Percentiles rank a stretch among this genome's conserved stretches.
phyloP scores from a whole-genome alignment of 2,329 filamentous ascomycete genomes.

The Penicillium paneum region DNA sequence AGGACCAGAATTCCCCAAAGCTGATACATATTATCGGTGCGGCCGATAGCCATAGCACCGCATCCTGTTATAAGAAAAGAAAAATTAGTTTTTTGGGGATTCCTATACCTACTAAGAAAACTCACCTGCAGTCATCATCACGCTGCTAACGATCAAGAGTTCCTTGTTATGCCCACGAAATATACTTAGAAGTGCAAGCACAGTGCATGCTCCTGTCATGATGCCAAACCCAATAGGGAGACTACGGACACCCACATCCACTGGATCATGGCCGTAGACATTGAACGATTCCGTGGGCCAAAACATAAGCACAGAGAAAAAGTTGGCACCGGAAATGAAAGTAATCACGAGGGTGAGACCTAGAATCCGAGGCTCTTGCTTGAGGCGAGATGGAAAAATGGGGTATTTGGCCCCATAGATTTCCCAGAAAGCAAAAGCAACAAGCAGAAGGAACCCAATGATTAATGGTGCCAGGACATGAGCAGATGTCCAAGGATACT shows the following conservation, averaged over 20 bases:
- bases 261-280: constrained; percentile 62
- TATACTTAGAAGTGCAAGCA: constrained; percentile 56
- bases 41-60: constrained; percentile 53
- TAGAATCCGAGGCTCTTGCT: constrained; percentile 51
- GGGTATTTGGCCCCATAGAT: constrained; percentile 46
- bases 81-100: not conserved
- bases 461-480: constrained; percentile 48
- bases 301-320: constrained; percentile 55
- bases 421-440: constrained; percentile 49
- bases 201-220: constrained; percentile 58
- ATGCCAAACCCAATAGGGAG: constrained; percentile 64
- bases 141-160: constrained; percentile 58
- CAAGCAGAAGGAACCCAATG: constrained; percentile 43
- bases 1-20: constrained; percentile 59
- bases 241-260: constrained; percentile 62
- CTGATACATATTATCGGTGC: constrained; percentile 51
- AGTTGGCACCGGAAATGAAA: constrained; percentile 59
- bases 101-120: not conserved
- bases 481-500: constrained; percentile 46
- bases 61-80: constrained; percentile 39
- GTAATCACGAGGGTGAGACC: constrained; percentile 56
- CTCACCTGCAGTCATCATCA: constrained; percentile 62
- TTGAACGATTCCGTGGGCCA: constrained; percentile 65
- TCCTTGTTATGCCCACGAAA: constrained; percentile 58
- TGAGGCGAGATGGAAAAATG: constrained; percentile 46